phyloP scores from a whole-genome alignment of 2,329 filamentous ascomycete genomes.

The Plenodomus lindquistii region DNA sequence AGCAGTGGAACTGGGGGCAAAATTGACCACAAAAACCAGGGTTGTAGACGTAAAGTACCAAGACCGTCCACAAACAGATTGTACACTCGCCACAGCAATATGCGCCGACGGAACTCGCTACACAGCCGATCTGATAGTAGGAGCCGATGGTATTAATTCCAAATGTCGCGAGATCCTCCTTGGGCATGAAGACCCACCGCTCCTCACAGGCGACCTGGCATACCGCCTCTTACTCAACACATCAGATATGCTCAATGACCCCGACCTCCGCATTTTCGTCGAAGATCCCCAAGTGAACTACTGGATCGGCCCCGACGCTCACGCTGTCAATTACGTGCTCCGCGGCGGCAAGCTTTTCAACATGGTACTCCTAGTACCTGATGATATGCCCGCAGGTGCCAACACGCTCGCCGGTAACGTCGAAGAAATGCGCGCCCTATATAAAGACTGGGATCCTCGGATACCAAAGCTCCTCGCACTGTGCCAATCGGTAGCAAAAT shows the following conservation, averaged over 20 bases:
- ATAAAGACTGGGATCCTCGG: conserved; percentile 61
- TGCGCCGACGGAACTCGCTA: conserved; percentile 44
- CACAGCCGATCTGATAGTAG: conserved; percentile 52
- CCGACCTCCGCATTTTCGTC: conserved; percentile 51
- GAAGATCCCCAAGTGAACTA: conserved; percentile 56
- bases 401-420: conserved; percentile 56
- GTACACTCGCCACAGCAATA: conserved; percentile 47
- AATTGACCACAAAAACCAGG: conserved; percentile 50
- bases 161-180: conserved; percentile 52
- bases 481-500: conserved; percentile 64
- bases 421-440: conserved; percentile 58
- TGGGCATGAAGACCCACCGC: conserved; percentile 51
- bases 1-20: conserved; percentile 54
- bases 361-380: conserved; percentile 56
- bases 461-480: conserved; percentile 59
- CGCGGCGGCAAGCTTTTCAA: conserved; percentile 55
- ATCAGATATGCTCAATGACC: conserved; percentile 52
- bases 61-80: conserved; percentile 13
- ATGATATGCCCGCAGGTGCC: conserved; percentile 53
- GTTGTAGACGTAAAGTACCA: conserved; percentile 49
- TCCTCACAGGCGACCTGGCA: conserved; percentile 56
- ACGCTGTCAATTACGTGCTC: conserved; percentile 57
- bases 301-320: conserved; percentile 57
- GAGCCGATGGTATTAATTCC: conserved; percentile 55
- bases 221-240: conserved; percentile 55